Evolutionary conservation across 1,284 basidiomycete genomes (phyloP).

Genomic region (Exobasidium rhododendri): DNA sequence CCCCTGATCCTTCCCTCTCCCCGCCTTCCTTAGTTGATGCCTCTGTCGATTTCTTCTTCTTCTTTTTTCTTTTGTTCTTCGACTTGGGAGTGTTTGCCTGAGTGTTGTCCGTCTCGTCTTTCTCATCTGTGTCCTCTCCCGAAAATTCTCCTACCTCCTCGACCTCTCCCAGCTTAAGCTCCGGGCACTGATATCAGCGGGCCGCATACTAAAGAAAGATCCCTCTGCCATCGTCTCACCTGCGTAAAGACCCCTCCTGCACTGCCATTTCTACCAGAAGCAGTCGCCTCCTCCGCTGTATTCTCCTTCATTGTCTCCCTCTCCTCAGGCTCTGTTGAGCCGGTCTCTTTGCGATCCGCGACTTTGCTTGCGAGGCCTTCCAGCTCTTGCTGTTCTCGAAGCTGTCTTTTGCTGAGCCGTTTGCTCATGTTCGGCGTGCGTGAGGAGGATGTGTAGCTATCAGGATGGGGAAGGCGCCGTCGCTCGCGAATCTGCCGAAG

Average conservation of each 20-base stretch:
- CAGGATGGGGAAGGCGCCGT: too few relatives aligned
- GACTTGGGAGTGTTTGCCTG: slow-evolving; percentile 30
- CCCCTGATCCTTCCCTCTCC: slow-evolving; percentile 38
- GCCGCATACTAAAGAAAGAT: not conserved
- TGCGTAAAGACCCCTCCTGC: slow-evolving; percentile 26
- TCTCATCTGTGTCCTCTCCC: not conserved
- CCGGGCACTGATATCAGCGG: not conserved
- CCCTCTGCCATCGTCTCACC: too few relatives aligned
- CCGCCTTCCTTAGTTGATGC: slow-evolving; percentile 24
- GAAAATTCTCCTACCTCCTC: slow-evolving; percentile 12
- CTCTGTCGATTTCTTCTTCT: slow-evolving; percentile 20
- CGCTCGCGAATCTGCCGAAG: too few relatives aligned
- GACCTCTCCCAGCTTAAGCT: slow-evolving; percentile 17
- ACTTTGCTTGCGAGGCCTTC: slow-evolving; percentile 9
- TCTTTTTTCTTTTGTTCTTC: slow-evolving; percentile 50
- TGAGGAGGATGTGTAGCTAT: too few relatives aligned
- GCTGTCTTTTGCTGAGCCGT: slow-evolving; percentile 46
- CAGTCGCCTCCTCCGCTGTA: not conserved
- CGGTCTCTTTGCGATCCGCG: slow-evolving; percentile 10
- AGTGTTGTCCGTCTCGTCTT: slow-evolving; percentile 7
- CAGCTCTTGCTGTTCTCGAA: slow-evolving; percentile 45
- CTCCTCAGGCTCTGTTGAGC: slow-evolving; percentile 4
- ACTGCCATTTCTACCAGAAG: not conserved
- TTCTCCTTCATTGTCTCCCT: not conserved
- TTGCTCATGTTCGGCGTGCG: too few relatives aligned